Evolutionary conservation across 2,329 filamentous ascomycete species (phyloP).

Genomic region (Neodidymelliopsis sp.): DNA sequence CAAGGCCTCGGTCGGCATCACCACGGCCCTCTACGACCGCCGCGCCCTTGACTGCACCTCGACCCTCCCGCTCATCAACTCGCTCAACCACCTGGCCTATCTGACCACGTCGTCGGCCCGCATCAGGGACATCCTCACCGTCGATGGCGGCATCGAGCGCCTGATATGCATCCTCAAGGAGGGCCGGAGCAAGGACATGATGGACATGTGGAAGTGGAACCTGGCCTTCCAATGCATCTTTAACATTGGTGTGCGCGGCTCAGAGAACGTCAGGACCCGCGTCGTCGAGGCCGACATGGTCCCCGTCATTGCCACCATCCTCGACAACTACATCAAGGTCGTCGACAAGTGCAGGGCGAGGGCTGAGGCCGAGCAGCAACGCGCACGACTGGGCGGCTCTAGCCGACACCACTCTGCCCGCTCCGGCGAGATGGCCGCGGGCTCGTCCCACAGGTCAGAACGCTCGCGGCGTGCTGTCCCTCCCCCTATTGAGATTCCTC

Average conservation of each 20-base stretch:
- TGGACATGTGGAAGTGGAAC: slow-evolving; percentile 99
- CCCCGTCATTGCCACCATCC: slow-evolving; percentile 95
- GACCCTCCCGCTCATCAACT: slow-evolving; percentile 96
- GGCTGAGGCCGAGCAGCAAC: slow-evolving; percentile 79
- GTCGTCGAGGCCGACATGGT: slow-evolving; percentile 99
- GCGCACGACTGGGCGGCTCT: slow-evolving; percentile 52
- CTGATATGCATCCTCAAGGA: slow-evolving; percentile 98
- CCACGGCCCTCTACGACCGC: slow-evolving; percentile 96
- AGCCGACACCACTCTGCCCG: slow-evolving; percentile 51
- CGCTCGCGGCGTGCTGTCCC: slow-evolving; percentile 76
- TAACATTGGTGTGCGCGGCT: slow-evolving; percentile 96
- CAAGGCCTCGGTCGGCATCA: slow-evolving; percentile 98
- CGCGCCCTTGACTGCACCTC: slow-evolving; percentile 98
- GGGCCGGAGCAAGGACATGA: slow-evolving; percentile 95
- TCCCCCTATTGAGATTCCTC: slow-evolving; percentile 83
- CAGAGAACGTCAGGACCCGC: slow-evolving; percentile 89
- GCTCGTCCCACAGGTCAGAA: slow-evolving; percentile 49
- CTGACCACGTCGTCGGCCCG: slow-evolving; percentile 97
- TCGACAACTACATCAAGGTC: slow-evolving; percentile 98
- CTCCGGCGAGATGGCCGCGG: slow-evolving; percentile 45
- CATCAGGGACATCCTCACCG: slow-evolving; percentile 95
- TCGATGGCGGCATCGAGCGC: slow-evolving; percentile 97
- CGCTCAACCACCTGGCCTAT: slow-evolving; percentile 97
- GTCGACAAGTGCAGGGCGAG: slow-evolving; percentile 90
- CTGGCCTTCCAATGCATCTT: slow-evolving; percentile 98